Conservation (phyloP, 192 early-diverging fungal genomes). For the Linnemannia hyalina region DNA sequence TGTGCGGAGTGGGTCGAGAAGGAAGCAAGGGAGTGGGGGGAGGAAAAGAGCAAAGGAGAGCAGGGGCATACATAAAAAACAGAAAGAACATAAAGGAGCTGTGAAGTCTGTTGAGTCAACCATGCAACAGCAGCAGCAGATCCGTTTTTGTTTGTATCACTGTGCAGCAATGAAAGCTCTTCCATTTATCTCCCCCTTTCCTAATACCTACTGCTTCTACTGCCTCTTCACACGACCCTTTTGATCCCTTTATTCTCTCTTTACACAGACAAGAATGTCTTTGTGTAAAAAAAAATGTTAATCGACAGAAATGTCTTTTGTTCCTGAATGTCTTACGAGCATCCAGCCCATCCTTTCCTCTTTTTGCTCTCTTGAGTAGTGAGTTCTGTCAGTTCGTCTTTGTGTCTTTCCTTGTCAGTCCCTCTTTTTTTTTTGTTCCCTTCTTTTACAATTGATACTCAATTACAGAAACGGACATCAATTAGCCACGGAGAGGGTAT, state of each 20-base stretch:
- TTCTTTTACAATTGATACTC: not conserved
- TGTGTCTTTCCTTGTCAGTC: not conserved
- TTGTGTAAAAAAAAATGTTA: not conserved
- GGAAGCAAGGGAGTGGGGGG: not conserved
- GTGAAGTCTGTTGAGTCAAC: not conserved
- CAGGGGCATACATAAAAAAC: not conserved
- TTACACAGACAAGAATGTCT: not conserved
- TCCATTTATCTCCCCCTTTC: not conserved
- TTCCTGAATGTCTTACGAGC: not conserved
- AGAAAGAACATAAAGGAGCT: not conserved
- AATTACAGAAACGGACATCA: not conserved
- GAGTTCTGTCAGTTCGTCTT: not conserved
- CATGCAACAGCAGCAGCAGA: not conserved
- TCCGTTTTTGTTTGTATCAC: not conserved
- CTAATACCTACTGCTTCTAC: not conserved
- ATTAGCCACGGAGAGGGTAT: not conserved
- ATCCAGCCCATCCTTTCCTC: not conserved
- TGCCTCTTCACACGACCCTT: not conserved
- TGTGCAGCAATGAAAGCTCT: not conserved
- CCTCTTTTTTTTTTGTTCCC: not conserved
- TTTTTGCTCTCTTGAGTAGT: not conserved
- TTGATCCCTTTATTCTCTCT: not conserved
- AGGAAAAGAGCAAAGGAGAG: not conserved
- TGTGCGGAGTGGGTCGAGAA: not conserved
- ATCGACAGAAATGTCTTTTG: not conserved